Conservation (phyloP, 129 eudicot species). For the Scalesia atractyloides region DNA sequence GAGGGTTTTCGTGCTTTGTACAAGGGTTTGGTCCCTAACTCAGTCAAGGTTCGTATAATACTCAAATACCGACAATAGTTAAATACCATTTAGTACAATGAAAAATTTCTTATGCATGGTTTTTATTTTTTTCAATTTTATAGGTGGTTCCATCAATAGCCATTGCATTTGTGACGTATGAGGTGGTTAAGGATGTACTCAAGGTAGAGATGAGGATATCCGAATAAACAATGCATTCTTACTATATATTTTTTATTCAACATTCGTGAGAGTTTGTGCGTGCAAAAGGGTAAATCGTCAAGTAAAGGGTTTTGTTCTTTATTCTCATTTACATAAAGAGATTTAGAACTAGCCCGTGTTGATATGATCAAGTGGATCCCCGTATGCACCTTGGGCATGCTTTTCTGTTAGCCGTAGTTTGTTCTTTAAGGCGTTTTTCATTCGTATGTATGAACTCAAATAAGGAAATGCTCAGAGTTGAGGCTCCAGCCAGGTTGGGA, state of each 20-base stretch:
- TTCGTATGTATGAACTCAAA: conserved; percentile 26
- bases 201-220: conserved; percentile 95
- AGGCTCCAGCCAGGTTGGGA: background rate
- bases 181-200: conserved; percentile 80
- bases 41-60: conserved; percentile 83
- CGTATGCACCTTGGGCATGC: conserved; percentile 6
- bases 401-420: conserved; percentile 17
- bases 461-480: conserved; percentile 26
- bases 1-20: conserved; percentile 91
- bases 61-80: background rate
- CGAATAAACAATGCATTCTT: conserved; percentile 42
- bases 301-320: conserved; percentile 1
- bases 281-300: conserved; percentile 23
- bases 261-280: conserved; percentile 24
- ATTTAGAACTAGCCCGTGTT: conserved; percentile 28
- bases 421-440: conserved; percentile 22
- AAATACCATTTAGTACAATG: background rate
- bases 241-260: conserved; percentile 3
- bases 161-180: conserved; percentile 95
- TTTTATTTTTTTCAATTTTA: background rate
- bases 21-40: conserved; percentile 98
- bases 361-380: conserved; percentile 24
- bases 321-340: conserved; percentile 26
- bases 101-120: background rate
- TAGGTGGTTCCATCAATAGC: conserved; percentile 98